phyloP scores from a whole-genome alignment of 352 stramenopile species.

The Phytophthora sp. region DNA sequence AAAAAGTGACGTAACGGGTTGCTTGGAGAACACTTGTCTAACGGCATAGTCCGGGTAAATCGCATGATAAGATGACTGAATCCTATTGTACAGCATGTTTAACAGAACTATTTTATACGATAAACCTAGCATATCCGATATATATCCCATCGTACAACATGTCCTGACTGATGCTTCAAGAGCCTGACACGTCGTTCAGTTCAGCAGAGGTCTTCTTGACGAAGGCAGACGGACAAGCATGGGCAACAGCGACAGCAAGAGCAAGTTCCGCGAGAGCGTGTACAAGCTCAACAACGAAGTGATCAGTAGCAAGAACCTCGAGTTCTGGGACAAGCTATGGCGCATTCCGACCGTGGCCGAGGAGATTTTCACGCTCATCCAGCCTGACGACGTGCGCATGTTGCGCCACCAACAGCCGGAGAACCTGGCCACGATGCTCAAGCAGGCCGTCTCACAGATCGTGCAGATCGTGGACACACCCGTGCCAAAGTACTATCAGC shows the following conservation, averaged over 20 bases:
- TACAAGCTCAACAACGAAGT: constrained; percentile 93
- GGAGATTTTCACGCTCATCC: constrained; percentile 91
- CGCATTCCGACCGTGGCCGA: constrained; percentile 87
- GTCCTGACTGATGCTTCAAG: constrained; percentile 9
- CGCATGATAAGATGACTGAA: too few species aligned
- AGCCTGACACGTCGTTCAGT: constrained; percentile 17
- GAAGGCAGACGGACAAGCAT: too few species aligned
- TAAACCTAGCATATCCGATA: constrained; percentile 1
- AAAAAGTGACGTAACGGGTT: constrained; percentile 28
- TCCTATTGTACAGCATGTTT: too few species aligned
- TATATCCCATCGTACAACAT: not conserved
- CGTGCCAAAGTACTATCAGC: constrained; percentile 89
- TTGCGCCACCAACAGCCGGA: constrained; percentile 80
- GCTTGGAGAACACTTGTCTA: constrained; percentile 4
- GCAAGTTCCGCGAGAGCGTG: constrained; percentile 91
- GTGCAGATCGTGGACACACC: constrained; percentile 89
- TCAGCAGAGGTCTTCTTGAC: too few species aligned
- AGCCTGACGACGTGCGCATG: constrained; percentile 90
- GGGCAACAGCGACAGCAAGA: constrained; percentile 91
- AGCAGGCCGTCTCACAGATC: constrained; percentile 80
- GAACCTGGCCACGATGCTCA: constrained; percentile 87
- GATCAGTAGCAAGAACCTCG: constrained; percentile 84
- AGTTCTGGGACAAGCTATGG: constrained; percentile 92
- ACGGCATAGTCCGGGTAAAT: too few species aligned
- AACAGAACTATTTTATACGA: too few species aligned